Evolutionary conservation across 257 asterid genomes (phyloP), one percentile per base, ranked within the genome.

Genomic region (Solanum medicagineum): DNA sequence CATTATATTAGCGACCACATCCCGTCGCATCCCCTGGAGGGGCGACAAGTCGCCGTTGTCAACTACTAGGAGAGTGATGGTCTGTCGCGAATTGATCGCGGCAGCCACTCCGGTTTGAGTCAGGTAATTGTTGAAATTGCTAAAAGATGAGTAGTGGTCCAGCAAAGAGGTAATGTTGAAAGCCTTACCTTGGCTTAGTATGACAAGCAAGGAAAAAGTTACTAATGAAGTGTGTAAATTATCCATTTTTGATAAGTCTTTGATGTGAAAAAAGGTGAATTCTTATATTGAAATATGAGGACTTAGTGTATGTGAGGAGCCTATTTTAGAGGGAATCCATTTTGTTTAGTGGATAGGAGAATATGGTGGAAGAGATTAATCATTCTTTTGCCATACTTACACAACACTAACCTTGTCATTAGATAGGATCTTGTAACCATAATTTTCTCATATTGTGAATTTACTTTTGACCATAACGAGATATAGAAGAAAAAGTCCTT

Each of bases 81-180:
- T 85, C 19, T 75, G 87, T 4, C 92, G 93, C 0, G 89, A 71
- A 86, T 94, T 93, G 63, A 95, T 92, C 1, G 75, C 55, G 3
- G 6, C 16, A 6, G 91, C 94, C 4, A 95, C 45, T 51, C 81
- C 81, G 1, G 95, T 90, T 74, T 90, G 92, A 1, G 91, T 84
- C 87, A 95, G 92, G 89, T 88, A 93, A 87, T 26, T 80, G 49
- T 88, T 95, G 93, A 94, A 95, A 69, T 63, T 71, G 91, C 89
- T 87, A 90, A 86, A 95, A 5, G 88, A 89, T 1, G 93, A 88
- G 42, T 89, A 87, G 16, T 88, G 85, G 42, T 15, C n/a, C 2
- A 95, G 91, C 26, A 93, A 10, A 45, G 79, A 60, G 81, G 97
- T 94, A 87, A 95, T 92, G 92, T 94, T 90, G 82, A 86, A 87